Evolutionary conservation across 805 yeast genomes (phyloP), one percentile per base, ranked within the genome.

Genomic region (Kurtzmaniella fragi): DNA sequence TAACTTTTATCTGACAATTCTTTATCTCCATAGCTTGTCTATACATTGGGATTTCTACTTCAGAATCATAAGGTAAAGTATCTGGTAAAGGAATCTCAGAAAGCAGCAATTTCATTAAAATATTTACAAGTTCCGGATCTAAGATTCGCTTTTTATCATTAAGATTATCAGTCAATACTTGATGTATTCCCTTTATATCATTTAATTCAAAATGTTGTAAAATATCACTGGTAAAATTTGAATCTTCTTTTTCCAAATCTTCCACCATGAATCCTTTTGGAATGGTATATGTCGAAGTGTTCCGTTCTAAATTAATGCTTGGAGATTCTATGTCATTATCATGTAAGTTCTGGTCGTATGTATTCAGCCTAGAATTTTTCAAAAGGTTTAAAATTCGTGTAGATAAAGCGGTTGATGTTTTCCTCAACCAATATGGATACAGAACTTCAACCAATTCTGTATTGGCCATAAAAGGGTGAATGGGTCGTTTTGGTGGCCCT

Each of bases 391-490:
- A 16, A 14, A 36, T 29, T 9, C 29, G 16, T 5, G 12, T 12
- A 8, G 39, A 33, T 12, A 36, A 17, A 25, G 17, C 29, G 33
- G 33, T 14, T 5, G 39, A 36, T 15, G 39, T 28, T 17, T 29
- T 30, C 5, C 14, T 33, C 11, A 36, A 12, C 39, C 39, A 36
- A 8, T 23, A n/a, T 6, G 33, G 14, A 23, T 36, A 36, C 39
- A 36, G 39, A 12, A 23, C 25, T 25, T 36, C 34, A 10, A 29
- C 32, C 17, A 36, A 33, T 14, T 36, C 28, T 7, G 39, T 12
- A 15, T 36, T 36, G 28, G 39, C 23, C 39, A 36, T 29, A 17
- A 36, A 36, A n/a, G 39, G 34, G 28, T 36, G 39, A 33, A 27
- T 28, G 15, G 39, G 33, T 10, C 34, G 31, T 12, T 29, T 20